phyloP scores from a whole-genome alignment of 2,329 filamentous ascomycete genomes.

The Neopestalotiopsis sp. region DNA sequence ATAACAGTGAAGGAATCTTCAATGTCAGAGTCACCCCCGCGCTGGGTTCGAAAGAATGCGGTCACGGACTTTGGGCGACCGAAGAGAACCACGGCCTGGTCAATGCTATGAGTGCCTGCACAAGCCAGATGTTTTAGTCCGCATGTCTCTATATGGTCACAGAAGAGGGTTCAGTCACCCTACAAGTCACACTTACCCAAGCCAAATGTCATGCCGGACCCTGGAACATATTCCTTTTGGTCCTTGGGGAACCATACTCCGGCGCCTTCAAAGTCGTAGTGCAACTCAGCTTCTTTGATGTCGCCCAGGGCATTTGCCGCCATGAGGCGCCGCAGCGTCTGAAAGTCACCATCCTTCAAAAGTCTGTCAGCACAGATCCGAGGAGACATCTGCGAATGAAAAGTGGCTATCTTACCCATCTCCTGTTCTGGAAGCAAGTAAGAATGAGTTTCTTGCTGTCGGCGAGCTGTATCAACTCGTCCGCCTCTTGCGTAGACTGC shows the following conservation, averaged over 20 bases:
- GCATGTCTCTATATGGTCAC: too few relatives aligned
- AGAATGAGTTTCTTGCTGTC: not conserved
- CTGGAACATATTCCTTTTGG: not conserved
- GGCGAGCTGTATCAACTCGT: not conserved
- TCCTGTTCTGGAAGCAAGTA: not conserved
- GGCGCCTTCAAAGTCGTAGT: constrained; percentile 4
- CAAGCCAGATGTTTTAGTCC: too few relatives aligned
- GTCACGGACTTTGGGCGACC: not conserved
- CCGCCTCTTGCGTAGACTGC: not conserved
- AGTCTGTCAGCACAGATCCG: too few relatives aligned
- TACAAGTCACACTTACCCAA: not conserved
- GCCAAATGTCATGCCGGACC: not conserved
- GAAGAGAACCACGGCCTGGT: not conserved
- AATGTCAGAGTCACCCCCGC: not conserved
- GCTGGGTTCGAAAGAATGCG: not conserved
- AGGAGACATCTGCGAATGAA: rapidly evolving
- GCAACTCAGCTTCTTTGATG: not conserved
- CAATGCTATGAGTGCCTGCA: not conserved
- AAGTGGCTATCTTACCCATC: not conserved
- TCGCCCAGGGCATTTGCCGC: not conserved
- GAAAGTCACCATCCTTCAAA: not conserved
- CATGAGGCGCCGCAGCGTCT: not conserved
- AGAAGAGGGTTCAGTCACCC: too few relatives aligned
- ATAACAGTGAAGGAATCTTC: not conserved
- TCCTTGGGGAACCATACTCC: not conserved